A percentile compares a stretch with the other conserved stretches of the same genome.
Conservation (phyloP, 1,284 basidiomycete genomes). For the Papiliotrema fonsecae region DNA sequence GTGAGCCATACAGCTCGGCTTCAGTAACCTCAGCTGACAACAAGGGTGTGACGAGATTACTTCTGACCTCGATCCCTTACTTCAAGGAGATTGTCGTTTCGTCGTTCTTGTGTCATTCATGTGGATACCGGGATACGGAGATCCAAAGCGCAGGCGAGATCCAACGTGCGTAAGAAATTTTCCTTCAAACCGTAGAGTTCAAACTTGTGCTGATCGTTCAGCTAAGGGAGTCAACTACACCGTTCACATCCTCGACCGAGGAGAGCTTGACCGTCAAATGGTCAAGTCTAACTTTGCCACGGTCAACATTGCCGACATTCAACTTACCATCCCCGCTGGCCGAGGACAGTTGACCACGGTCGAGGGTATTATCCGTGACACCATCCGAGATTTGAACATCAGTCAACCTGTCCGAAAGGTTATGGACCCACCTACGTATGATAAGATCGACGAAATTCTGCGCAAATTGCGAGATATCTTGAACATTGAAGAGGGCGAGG, state of each 20-base stretch:
- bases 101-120: constrained; percentile 93
- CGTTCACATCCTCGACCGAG: constrained; percentile 65
- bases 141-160: constrained; percentile 88
- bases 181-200: too few relatives aligned
- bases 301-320: constrained; percentile 78
- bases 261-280: constrained; percentile 87
- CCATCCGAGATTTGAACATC: constrained; percentile 72
- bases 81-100: constrained; percentile 94
- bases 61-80: constrained; percentile 93
- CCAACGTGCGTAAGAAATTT: constrained; percentile 58
- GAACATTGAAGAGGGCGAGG: constrained; percentile 60
- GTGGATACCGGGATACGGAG: constrained; percentile 87
- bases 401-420: constrained; percentile 84
- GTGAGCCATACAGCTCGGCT: constrained; percentile 50
- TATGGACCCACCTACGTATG: constrained; percentile 70
- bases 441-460: constrained; percentile 73
- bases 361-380: constrained; percentile 85
- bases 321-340: constrained; percentile 82
- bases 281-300: constrained; percentile 84
- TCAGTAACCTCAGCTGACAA: constrained; percentile 3
- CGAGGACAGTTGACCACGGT: constrained; percentile 93
- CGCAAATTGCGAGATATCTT: constrained; percentile 65
- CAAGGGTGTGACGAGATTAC: constrained; percentile 82
- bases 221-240: constrained; percentile 63
- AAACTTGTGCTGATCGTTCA: constrained; percentile 21